phyloP scores from a whole-genome alignment of 2,329 filamentous ascomycete species.

The Alternaria infectoria region DNA sequence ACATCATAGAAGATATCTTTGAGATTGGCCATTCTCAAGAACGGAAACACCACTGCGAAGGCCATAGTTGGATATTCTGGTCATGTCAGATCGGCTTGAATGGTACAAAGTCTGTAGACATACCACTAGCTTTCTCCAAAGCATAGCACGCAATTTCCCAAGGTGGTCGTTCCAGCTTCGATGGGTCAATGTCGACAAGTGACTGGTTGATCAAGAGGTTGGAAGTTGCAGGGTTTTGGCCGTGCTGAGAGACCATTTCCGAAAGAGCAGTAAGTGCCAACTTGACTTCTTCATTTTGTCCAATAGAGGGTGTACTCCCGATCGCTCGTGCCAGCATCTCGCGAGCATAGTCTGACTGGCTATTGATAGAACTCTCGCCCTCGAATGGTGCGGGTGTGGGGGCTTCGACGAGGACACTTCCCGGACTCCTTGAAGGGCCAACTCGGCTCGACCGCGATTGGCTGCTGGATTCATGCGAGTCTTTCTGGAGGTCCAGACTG shows the following conservation, averaged over 20 bases:
- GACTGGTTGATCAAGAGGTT: slow-evolving; percentile 31
- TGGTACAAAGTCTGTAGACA: slow-evolving; percentile 16
- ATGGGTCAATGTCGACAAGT: slow-evolving; percentile 31
- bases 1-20: slow-evolving; percentile 34
- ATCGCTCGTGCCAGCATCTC: slow-evolving; percentile 52
- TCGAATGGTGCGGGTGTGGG: slow-evolving; percentile 50
- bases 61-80: slow-evolving; percentile 41
- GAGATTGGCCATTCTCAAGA: slow-evolving; percentile 36
- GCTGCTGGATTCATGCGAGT: slow-evolving; percentile 28
- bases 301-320: slow-evolving; percentile 42
- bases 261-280: slow-evolving; percentile 41
- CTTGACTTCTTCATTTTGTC: slow-evolving; percentile 42
- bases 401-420: slow-evolving; percentile 30
- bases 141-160: slow-evolving; percentile 35
- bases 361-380: slow-evolving; percentile 57
- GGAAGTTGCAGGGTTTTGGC: slow-evolving; percentile 21
- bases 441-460: slow-evolving; percentile 32
- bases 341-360: slow-evolving; percentile 57
- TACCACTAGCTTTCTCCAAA: slow-evolving; percentile 34
- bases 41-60: slow-evolving; percentile 41
- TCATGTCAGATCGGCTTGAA: slow-evolving; percentile 1
- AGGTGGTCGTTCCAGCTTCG: slow-evolving; percentile 40
- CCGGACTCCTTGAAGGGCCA: slow-evolving; percentile 16
- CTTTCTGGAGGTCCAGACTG: slow-evolving; percentile 31
- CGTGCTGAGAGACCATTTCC: slow-evolving; percentile 40